Evolutionary conservation across 2,329 filamentous ascomycete genomes (phyloP).

Genomic region (Exophiala oligosperma): DNA sequence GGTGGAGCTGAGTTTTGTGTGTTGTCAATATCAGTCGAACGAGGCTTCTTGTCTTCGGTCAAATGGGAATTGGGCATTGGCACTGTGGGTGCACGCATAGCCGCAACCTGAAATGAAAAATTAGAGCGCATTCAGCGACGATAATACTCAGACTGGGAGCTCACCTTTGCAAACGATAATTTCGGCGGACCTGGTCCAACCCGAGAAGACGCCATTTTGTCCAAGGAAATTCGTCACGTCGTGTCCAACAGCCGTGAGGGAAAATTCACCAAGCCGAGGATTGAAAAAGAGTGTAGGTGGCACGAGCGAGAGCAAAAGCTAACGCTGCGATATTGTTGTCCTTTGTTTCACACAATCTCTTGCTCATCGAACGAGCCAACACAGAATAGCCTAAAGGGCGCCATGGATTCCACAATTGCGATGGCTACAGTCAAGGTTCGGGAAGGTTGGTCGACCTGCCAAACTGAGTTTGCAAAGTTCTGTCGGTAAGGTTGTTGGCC

Average conservation of each 20-base stretch:
- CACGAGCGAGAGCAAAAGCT: constrained; percentile 13
- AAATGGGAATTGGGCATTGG: constrained; percentile 12
- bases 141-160: constrained; percentile 30
- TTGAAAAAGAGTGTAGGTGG: constrained; percentile 20
- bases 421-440: constrained; percentile 2
- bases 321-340: constrained; percentile 14
- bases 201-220: constrained; percentile 29
- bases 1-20: neutral
- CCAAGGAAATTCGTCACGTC: constrained; percentile 31
- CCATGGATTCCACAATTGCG: constrained; percentile 25
- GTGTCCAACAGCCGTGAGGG: constrained; percentile 25
- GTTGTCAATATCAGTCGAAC: constrained; percentile 8
- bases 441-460: neutral
- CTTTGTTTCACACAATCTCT: constrained; percentile 25
- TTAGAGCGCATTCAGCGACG: constrained; percentile 29
- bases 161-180: constrained; percentile 75
- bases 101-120: constrained; percentile 40
- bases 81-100: constrained; percentile 39
- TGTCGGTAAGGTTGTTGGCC: neutral
- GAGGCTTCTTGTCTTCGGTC: constrained; percentile 27
- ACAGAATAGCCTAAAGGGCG: constrained; percentile 23
- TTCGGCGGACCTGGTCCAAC: constrained; percentile 43
- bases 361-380: constrained; percentile 25
- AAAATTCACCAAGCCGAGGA: constrained; percentile 24
- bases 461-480: neutral